Evolutionary conservation across 176 grass and related monocot genomes (phyloP).

Genomic region (Oryza glumipatula): DNA sequence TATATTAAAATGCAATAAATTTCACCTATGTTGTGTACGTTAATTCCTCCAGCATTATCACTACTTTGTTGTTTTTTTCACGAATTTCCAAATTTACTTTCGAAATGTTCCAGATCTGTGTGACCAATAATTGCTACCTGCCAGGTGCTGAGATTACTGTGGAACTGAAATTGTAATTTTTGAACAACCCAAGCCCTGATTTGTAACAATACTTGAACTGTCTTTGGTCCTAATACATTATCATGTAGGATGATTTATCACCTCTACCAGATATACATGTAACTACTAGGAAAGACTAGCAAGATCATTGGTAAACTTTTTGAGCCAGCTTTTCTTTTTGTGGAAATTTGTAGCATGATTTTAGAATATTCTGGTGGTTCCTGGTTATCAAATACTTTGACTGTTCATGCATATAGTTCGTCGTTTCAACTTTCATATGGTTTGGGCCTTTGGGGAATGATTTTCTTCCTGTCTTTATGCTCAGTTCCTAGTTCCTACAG

Average conservation of each 20-base stretch:
- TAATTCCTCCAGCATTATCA: background rate
- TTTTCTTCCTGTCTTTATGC: background rate
- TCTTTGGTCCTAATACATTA: background rate
- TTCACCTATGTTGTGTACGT: background rate
- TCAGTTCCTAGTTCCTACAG: background rate
- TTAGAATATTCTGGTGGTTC: background rate
- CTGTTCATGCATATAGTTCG: background rate
- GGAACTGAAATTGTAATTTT: background rate
- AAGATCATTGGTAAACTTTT: background rate
- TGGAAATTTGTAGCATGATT: background rate
- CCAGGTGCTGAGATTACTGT: background rate
- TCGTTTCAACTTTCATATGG: background rate
- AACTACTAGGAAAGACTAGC: background rate
- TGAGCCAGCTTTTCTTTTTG: background rate
- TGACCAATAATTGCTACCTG: background rate
- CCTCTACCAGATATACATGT: background rate
- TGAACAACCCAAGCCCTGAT: background rate
- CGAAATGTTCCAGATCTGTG: background rate
- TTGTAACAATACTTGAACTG: background rate
- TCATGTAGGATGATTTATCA: background rate
- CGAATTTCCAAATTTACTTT: background rate
- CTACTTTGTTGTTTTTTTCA: background rate
- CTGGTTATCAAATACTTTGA: background rate
- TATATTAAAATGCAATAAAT: background rate
- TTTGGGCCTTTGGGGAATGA: background rate